Evolutionary conservation across 2,329 filamentous ascomycete species (phyloP), one percentile per base, ranked within the genome.

Genomic region (Neocatenulostroma microsporum): DNA sequence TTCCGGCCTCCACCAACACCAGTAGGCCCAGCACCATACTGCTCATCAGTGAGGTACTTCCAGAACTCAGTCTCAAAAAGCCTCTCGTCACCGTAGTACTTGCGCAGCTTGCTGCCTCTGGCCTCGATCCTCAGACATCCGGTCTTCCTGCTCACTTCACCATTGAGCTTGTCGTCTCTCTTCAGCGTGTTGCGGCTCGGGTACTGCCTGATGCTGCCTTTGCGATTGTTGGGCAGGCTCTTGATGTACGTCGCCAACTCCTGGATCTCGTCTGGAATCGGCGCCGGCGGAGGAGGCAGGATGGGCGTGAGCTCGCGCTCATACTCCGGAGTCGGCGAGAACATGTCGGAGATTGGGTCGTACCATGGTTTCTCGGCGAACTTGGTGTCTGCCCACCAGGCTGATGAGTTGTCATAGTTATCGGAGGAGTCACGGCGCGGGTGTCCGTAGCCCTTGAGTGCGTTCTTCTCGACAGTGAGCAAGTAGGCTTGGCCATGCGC

Each of bases 111-210:
- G 3, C 18, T 12, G 10, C 36, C 30, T 6, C 25, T 10, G 5
- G 14, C 10, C 13, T n/a, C 30, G 31, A 36, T 5, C 24, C 19
- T 17, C 25, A 40, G 19, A 13, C 6, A 30, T 8, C 37, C 37
- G 18, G 36, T 39, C 30, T 39, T 39, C 14, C 30, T 21, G 36
- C 23, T 34, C 12, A 34, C 21, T 20, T 39, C 36, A 5, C 36
- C 30, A 3, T 21, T 5, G 10, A 39, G 25, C 8, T 6, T 12
- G 15, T 9, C 19, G 27, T 34, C 33, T 13, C 13, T 18, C 7
- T 32, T 18, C 11, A 40, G 27, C 11, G 10, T 19, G 15, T 35
- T 30, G 37, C 37, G 37, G 20, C 23, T 28, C 14, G 37, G 37
- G 24, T 35, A 27, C 21, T 6, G 20, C 17, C 25, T 20, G 5